Base-by-base conservation (phyloP, 306 rosid species). In the Hylodesmum podocarpum region DNA sequence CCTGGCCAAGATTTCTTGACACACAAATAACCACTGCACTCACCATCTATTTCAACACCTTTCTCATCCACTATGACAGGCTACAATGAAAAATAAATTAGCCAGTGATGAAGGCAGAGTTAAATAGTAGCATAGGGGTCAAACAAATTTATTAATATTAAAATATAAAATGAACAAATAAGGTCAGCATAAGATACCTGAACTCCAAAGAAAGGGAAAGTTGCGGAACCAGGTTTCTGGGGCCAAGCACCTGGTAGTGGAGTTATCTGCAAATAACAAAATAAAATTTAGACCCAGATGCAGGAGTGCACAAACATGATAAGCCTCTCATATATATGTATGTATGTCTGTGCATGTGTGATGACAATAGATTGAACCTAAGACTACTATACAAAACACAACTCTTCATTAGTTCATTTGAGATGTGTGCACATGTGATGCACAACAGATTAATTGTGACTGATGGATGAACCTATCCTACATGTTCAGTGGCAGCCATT, bases 231-330 rank as follows among this genome's bases (percentile, higher is more conserved):
- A 67, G 99, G 99, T 85, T 96, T 96, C 80, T 87, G 99, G 58
- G 98, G 89, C 99, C 99, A 96, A 71, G 98, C 97, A 72, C 99
- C 99, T 1, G 99, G 98, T 62, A 96, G 72, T 13, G 99, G 99
- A 68, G 99, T 92, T 61, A 96, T 92, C 99, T 96, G 90, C 80
- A 75, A 86, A 72, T 49, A 75, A 71, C 63, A 73, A 44, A 12
- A 24, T 72, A 21, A 46, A 71, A 69, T 53, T 37, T 18, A 81
- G 71, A 57, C 75, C 28, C 66, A 68, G 47, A 41, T 57, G 12
- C 47, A 44, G 43, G 36, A 44, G 53, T 4, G 54, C 51, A 57
- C 21, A 61, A 4, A 58, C 54, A 72, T 33, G 46, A 39, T 19
- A 54, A 36, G 27, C 13, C 33, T 22, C 66, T 14, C 49, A 7